A percentile compares a stretch with the other conserved stretches of the same genome.
Evolutionary conservation across 768 basidiomycete species (phyloP).

Genomic region (Psilocybe cyanescens): DNA sequence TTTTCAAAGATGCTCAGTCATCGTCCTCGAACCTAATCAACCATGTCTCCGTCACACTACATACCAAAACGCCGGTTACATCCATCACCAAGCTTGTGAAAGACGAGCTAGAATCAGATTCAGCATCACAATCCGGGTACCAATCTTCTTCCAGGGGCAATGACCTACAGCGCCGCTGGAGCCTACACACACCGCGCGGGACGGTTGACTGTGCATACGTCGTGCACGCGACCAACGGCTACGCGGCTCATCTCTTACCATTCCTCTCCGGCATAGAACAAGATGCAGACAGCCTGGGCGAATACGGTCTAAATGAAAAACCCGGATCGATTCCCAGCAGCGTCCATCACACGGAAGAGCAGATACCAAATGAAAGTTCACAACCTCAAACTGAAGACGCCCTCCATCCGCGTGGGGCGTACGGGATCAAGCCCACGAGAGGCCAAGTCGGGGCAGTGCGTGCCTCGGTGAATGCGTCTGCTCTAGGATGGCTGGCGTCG

Average conservation of each 20-base stretch:
- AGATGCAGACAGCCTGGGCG: neutral
- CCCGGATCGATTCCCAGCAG: neutral
- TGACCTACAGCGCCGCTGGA: constrained; percentile 45
- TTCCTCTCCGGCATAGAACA: constrained; percentile 47
- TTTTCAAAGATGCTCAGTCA: constrained; percentile 50
- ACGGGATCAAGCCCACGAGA: constrained; percentile 65
- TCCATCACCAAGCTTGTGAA: constrained; percentile 32
- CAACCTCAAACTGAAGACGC: neutral
- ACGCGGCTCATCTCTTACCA: constrained; percentile 78
- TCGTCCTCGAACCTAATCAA: constrained; percentile 1
- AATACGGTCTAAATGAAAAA: neutral
- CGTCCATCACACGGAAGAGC: neutral
- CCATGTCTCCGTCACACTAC: constrained; percentile 51
- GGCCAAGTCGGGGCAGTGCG: constrained; percentile 64
- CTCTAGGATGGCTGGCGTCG: constrained; percentile 42
- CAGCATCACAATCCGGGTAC: too few species aligned
- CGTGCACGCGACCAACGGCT: constrained; percentile 88
- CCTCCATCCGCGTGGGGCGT: constrained; percentile 9
- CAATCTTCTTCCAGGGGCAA: too few species aligned
- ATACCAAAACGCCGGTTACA: constrained; percentile 76
- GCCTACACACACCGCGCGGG: constrained; percentile 70
- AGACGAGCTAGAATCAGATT: neutral
- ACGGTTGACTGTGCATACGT: constrained; percentile 60
- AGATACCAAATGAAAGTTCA: neutral
- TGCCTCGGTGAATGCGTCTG: constrained; percentile 35